phyloP scores from a whole-genome alignment of 805 yeast genomes.

The Metschnikowia gelsemii region DNA sequence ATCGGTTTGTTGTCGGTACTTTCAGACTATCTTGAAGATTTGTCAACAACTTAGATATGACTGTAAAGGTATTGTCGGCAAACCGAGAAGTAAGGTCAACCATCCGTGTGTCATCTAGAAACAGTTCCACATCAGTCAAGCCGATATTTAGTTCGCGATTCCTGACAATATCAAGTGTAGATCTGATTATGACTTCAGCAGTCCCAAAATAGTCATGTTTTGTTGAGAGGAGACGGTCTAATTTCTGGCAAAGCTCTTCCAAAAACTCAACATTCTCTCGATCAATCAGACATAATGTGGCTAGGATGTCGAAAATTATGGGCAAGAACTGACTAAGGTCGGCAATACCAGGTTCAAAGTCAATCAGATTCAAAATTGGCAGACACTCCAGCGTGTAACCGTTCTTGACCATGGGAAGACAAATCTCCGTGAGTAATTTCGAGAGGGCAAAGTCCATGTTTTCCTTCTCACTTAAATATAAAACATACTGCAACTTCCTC shows the following conservation, averaged over 20 bases:
- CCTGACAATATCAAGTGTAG: not conserved
- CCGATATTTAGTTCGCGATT: not conserved
- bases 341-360: constrained; percentile 4
- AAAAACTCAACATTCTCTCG: not conserved
- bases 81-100: not conserved
- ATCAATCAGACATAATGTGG: constrained; percentile 2
- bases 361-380: constrained; percentile 17
- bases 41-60: constrained; percentile 5
- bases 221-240: not conserved
- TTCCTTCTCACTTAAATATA: constrained; percentile 9
- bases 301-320: constrained; percentile 10
- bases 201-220: constrained; percentile 3
- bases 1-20: not conserved
- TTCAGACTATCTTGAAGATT: not conserved
- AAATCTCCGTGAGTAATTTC: constrained; percentile 2
- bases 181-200: not conserved
- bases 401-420: constrained; percentile 4
- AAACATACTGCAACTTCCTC: constrained; percentile 10
- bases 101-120: constrained; percentile 3
- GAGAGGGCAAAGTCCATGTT: not conserved
- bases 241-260: not conserved
- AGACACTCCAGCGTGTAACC: constrained; percentile 6
- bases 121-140: constrained; percentile 6
- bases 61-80: not conserved
- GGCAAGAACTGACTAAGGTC: constrained; percentile 2